Conservation (phyloP, 148 eudicot genomes). For the Rhododendron vialii region DNA sequence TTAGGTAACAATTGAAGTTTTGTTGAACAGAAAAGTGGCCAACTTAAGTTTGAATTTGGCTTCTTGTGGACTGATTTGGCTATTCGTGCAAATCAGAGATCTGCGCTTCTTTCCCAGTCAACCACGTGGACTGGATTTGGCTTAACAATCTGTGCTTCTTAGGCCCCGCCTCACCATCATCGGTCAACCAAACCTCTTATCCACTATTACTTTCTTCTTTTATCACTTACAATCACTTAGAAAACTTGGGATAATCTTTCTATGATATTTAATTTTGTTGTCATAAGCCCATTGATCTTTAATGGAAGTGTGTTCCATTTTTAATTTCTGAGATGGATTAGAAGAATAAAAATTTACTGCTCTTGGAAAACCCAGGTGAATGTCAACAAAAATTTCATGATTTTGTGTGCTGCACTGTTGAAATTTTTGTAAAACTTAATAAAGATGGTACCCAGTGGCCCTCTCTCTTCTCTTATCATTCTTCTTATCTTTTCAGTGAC, state of each 20-base stretch:
- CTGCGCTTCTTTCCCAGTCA: background rate
- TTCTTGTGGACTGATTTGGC: background rate
- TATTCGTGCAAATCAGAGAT: background rate
- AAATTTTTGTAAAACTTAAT: too few relatives aligned
- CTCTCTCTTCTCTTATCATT: background rate
- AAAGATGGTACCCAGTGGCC: background rate
- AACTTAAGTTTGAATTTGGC: background rate
- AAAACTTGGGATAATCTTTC: too few relatives aligned
- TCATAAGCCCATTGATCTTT: too few relatives aligned
- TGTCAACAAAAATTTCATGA: background rate
- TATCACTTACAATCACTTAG: background rate
- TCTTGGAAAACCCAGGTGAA: background rate
- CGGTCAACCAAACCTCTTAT: background rate
- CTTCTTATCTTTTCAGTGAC: background rate
- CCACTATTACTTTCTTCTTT: background rate
- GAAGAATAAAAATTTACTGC: background rate
- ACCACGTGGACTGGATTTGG: background rate
- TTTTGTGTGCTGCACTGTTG: background rate
- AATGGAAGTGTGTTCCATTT: background rate
- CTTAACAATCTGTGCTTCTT: background rate
- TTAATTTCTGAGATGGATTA: background rate
- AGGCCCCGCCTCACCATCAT: background rate
- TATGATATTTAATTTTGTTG: too few relatives aligned
- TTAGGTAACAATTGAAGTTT: background rate
- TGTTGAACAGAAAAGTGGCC: background rate